A percentile compares a stretch with the other conserved stretches of the same genome.
Evolutionary conservation across 2,329 filamentous ascomycete genomes (phyloP).

Genomic region (Sarocladium strictum): DNA sequence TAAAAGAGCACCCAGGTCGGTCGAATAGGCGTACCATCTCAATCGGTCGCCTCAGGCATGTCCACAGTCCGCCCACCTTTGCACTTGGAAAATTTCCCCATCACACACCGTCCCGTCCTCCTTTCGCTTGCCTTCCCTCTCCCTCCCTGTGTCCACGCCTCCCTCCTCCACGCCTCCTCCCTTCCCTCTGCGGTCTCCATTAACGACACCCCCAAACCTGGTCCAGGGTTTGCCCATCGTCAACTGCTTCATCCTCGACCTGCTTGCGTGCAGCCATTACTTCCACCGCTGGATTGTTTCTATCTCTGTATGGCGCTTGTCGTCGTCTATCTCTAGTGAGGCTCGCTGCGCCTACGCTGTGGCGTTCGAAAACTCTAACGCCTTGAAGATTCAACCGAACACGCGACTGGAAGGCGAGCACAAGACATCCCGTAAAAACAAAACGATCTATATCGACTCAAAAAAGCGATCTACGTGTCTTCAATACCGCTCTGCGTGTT

Average conservation of each 20-base stretch:
- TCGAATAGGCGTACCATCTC: not conserved
- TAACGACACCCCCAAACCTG: conserved; percentile 14
- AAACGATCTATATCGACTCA: not conserved
- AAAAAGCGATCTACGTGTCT: not conserved
- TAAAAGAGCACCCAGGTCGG: not conserved
- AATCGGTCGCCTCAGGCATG: conserved; percentile 1
- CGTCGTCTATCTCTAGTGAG: not conserved
- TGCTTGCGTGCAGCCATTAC: not conserved
- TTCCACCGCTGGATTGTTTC: not conserved
- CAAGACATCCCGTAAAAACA: not conserved
- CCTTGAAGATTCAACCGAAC: not conserved
- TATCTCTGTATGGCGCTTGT: not conserved
- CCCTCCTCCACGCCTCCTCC: conserved; percentile 13
- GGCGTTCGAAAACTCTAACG: not conserved
- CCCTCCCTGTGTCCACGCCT: conserved; percentile 20
- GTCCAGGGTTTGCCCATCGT: conserved; percentile 10
- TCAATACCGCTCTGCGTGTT: not conserved
- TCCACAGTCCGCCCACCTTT: conserved; percentile 10
- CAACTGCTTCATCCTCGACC: conserved; percentile 4
- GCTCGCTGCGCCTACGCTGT: not conserved
- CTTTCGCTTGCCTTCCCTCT: conserved; percentile 15
- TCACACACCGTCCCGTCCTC: conserved; percentile 15
- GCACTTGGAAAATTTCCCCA: conserved; percentile 11
- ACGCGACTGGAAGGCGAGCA: not conserved
- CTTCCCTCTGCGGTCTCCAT: conserved; percentile 12